Evolutionary conservation across 2,329 filamentous ascomycete genomes (phyloP).

Genomic region (Phialophora chinensis): DNA sequence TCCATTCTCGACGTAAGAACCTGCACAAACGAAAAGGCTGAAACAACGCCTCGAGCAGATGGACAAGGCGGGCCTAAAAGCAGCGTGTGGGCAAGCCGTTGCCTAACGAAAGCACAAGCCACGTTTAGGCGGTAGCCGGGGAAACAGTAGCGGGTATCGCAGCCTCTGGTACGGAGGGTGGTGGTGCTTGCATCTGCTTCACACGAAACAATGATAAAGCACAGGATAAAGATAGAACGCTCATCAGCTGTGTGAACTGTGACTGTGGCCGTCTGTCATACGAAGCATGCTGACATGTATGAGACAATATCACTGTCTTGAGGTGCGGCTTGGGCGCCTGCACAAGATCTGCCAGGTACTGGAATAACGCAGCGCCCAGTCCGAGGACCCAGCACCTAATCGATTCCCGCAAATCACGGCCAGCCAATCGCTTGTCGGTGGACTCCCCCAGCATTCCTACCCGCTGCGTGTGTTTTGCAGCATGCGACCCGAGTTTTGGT

Average conservation of each 20-base stretch:
- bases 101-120: conserved; percentile 3
- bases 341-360: conserved; percentile 4
- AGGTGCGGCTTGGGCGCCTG: conserved; percentile 9
- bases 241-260: background rate
- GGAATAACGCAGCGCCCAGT: background rate
- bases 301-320: background rate
- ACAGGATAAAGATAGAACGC: background rate
- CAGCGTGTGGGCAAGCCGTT: background rate
- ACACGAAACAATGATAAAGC: background rate
- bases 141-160: conserved; percentile 13
- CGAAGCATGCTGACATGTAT: background rate
- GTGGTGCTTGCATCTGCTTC: background rate
- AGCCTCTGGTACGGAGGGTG: background rate
- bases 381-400: background rate
- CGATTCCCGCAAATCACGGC: background rate
- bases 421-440: background rate
- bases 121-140: conserved; percentile 14
- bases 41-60: background rate
- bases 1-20: background rate
- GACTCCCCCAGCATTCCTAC: background rate
- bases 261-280: background rate
- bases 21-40: conserved; percentile 16
- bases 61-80: background rate
- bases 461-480: background rate
- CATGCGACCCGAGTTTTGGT: background rate